Conservation (phyloP, 768 basidiomycete species). For the Multifurca ochricompacta region DNA sequence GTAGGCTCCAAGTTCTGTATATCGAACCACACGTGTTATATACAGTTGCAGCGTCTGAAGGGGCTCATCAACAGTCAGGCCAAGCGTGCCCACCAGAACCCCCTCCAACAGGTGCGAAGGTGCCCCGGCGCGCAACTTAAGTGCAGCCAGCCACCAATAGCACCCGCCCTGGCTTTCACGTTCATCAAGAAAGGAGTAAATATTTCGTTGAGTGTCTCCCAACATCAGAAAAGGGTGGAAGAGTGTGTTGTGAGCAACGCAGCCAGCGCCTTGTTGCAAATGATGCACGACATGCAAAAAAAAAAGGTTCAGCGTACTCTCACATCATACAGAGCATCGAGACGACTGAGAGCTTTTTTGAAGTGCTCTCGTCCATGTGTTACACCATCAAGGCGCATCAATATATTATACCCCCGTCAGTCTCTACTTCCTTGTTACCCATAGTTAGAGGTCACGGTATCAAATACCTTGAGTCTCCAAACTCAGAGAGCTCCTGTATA, state of each 20-base stretch:
- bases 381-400: too few species aligned
- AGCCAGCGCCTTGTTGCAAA: slow-evolving; percentile 86
- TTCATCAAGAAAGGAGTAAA: slow-evolving; percentile 16
- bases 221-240: slow-evolving; percentile 34
- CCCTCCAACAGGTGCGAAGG: slow-evolving; percentile 90
- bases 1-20: slow-evolving; percentile 69
- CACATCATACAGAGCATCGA: slow-evolving; percentile 75
- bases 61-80: slow-evolving; percentile 55
- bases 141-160: slow-evolving; percentile 53
- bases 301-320: slow-evolving; percentile 90
- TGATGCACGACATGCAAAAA: slow-evolving; percentile 80
- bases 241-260: slow-evolving; percentile 79
- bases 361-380: slow-evolving; percentile 30
- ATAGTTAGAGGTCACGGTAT: too few species aligned
- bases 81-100: slow-evolving; percentile 68
- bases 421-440: too few species aligned
- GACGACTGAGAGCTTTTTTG: slow-evolving; percentile 36
- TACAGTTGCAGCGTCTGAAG: neutral
- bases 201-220: slow-evolving; percentile 23
- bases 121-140: slow-evolving; percentile 71
- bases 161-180: slow-evolving; percentile 22
- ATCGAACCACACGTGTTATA: neutral
- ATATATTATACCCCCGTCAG: too few species aligned
- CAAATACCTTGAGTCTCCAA: too few species aligned
- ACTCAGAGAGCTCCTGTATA: too few species aligned